Base-by-base conservation (phyloP, 2,329 filamentous ascomycete genomes). In the Metarhizium guizhouense region DNA sequence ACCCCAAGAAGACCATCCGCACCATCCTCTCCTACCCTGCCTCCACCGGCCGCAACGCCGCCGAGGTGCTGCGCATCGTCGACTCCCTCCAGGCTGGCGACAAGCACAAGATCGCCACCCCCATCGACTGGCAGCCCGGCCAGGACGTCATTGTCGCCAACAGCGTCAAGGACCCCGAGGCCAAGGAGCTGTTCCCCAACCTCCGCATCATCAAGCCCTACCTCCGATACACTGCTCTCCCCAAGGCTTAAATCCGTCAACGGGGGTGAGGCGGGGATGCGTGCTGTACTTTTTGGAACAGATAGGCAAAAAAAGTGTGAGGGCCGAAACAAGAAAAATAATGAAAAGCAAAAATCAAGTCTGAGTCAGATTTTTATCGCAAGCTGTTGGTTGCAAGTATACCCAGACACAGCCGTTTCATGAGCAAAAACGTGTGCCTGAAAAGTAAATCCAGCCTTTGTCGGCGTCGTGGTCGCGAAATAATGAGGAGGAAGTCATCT, bases 101-200 rank as follows among this genome's bases (percentile, higher is more conserved):
- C 76, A 91, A 90, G 82, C 85, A 93, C 81, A 87, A 87, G 65
- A 76, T 95, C 68, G 91, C 87, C 62, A 94, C 89, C 56, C 91
- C 91, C 52, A 92, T 96, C 74, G 88, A 96, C 79, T 96, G 91
- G 91, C 78, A 86, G 43, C 85, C 84, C 48, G 91, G 91, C 54
- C 87, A 95, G 67, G 91, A 96, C 70, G 92, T 96, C 63, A 95
- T 96, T 68, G 88, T 96, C 60, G 90, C 91, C 68, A 90, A 91
- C 50, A 79, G 78, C 59, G 84, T 96, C 69, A 87, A 83, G 70
- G 91, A 90, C 60, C 88, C 89, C 72, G 86, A 94, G 76, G 92
- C 91, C 68, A 86, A 86, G 81, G 84, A 87, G 75, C 85, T 95
- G 68, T 96, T 95, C 80, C 89, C 89, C 60, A 80, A 93, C 60